Percentiles rank a stretch among this genome's conserved stretches.
Evolutionary conservation across 305 asterid genomes (phyloP).

Genomic region (Solanum aculeatissimum): DNA sequence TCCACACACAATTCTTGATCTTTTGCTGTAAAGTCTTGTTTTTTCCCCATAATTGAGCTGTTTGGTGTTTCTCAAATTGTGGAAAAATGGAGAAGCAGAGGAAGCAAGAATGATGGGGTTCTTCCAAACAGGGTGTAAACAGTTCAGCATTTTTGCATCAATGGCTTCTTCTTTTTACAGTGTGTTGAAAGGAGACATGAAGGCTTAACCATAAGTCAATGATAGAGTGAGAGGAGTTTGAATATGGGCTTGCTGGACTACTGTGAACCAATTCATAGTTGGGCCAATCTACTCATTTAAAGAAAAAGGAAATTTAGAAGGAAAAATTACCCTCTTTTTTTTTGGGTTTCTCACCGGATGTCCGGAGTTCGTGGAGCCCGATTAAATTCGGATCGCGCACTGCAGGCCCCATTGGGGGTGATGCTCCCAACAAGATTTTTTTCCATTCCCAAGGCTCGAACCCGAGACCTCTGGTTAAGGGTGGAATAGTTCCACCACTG

Average conservation of each 20-base stretch:
- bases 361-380: too few relatives aligned
- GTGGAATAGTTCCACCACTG: too few relatives aligned
- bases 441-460: too few relatives aligned
- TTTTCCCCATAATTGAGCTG: conserved; percentile 12
- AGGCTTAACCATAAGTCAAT: background rate
- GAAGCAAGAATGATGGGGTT: conserved; percentile 14
- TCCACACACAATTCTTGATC: conserved; percentile 22
- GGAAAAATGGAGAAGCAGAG: conserved; percentile 9
- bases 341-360: too few relatives aligned
- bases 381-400: too few relatives aligned
- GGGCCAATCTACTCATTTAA: background rate
- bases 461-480: too few relatives aligned
- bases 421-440: too few relatives aligned
- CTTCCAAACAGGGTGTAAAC: conserved; percentile 1
- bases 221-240: background rate
- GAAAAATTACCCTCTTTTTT: too few relatives aligned
- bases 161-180: background rate
- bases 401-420: too few relatives aligned
- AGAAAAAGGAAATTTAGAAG: background rate
- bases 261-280: background rate
- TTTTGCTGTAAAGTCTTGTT: background rate
- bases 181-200: background rate
- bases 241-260: background rate
- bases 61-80: conserved; percentile 8
- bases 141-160: background rate